Evolutionary conservation across 129 eudicot species (phyloP).

Genomic region (Glebionis coronaria): DNA sequence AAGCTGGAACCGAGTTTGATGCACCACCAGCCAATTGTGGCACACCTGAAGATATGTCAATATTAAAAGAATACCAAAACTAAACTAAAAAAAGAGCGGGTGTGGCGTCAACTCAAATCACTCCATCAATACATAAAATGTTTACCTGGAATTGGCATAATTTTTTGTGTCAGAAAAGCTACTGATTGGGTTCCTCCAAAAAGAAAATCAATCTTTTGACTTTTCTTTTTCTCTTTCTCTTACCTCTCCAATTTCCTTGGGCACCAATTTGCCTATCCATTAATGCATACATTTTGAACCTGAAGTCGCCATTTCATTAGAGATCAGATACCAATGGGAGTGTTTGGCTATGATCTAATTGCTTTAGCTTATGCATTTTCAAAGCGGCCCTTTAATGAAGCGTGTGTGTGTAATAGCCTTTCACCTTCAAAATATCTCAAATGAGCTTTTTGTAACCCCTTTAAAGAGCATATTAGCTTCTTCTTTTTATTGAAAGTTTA

Average conservation of each 20-base stretch:
- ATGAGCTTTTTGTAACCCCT: too few relatives aligned
- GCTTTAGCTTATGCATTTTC: too few relatives aligned
- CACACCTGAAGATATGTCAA: conserved; percentile 42
- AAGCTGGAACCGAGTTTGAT: conserved; percentile 37
- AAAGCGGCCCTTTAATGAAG: too few relatives aligned
- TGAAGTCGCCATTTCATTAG: too few relatives aligned
- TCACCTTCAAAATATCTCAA: too few relatives aligned
- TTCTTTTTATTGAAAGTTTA: too few relatives aligned
- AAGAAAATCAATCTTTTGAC: conserved; percentile 69
- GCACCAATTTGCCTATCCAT: too few relatives aligned
- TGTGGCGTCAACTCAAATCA: neutral
- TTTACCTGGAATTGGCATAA: conserved; percentile 56
- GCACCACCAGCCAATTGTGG: conserved; percentile 41
- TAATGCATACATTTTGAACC: too few relatives aligned
- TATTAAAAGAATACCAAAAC: neutral
- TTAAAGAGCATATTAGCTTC: too few relatives aligned
- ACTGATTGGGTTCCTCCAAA: conserved; percentile 69
- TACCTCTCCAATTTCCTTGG: conserved; percentile 77
- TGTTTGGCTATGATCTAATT: too few relatives aligned
- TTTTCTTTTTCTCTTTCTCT: conserved; percentile 87
- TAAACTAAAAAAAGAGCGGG: neutral
- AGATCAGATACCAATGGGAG: too few relatives aligned
- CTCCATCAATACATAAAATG: neutral
- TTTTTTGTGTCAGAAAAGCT: conserved; percentile 50
- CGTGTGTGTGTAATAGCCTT: too few relatives aligned